These are phyloP conservation scores for Suillus plorans DNA, from an alignment of 768 basidiomycete species.

Conservation along the genomic window DNA sequence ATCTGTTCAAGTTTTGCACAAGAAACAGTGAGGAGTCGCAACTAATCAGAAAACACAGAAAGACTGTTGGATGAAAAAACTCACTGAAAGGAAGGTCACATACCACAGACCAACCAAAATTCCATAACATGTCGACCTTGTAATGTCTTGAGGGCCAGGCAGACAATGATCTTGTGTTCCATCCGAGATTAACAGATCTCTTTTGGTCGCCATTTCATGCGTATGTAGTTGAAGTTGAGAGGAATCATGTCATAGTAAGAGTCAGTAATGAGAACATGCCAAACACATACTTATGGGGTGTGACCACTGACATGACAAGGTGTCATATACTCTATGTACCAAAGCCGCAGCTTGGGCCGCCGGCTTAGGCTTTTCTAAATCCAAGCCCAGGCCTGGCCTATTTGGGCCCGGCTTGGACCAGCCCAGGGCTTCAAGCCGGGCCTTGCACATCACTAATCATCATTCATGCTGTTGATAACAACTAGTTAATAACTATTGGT, in stretches of 20 bases:
- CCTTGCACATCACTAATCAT: too few species aligned
- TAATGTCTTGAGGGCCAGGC: slow-evolving; percentile 60
- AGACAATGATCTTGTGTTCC: slow-evolving; percentile 1
- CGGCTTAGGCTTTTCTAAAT: not conserved
- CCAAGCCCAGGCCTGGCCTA: not conserved
- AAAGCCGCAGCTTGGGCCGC: not conserved
- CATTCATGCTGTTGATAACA: too few species aligned
- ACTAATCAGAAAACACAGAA: slow-evolving; percentile 8
- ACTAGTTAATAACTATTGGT: too few species aligned
- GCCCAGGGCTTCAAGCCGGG: too few species aligned
- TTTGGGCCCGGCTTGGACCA: too few species aligned
- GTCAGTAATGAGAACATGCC: too few species aligned
- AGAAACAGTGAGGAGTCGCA: slow-evolving; percentile 8
- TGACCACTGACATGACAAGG: too few species aligned
- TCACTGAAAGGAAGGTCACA: slow-evolving; percentile 70
- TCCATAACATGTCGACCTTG: slow-evolving; percentile 54
- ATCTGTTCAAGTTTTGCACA: not conserved
- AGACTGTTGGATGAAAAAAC: slow-evolving; percentile 24
- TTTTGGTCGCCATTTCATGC: slow-evolving; percentile 30
- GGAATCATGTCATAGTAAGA: too few species aligned
- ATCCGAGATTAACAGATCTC: slow-evolving; percentile 27
- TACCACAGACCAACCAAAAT: slow-evolving; percentile 75
- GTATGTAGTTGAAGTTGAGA: not conserved
- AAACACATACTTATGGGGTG: too few species aligned
- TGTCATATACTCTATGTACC: not conserved